Conservation (phyloP, 805 yeast genomes). For the Blastobotrys terrestris region DNA sequence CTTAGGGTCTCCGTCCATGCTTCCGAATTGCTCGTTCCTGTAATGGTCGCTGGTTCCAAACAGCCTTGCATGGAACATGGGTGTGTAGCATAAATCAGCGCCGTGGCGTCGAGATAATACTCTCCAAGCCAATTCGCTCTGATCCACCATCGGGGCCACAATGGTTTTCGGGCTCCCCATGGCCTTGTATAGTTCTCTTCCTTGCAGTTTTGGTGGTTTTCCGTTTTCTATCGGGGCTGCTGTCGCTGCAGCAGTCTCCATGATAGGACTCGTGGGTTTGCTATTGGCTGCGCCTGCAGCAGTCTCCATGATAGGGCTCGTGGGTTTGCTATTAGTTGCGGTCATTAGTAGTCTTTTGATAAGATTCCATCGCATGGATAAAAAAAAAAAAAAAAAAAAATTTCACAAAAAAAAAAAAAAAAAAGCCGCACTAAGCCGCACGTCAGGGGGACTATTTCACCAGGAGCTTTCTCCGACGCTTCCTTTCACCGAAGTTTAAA, state of each 20-base stretch:
- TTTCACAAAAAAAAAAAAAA: neutral
- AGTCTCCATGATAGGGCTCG: neutral
- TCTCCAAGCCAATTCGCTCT: slow-evolving; percentile 93
- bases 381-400: neutral
- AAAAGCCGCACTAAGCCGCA: neutral
- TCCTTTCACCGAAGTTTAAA: too few species aligned
- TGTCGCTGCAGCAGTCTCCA: neutral
- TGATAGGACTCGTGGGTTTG: neutral
- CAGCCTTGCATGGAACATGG: slow-evolving; percentile 91
- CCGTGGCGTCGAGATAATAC: slow-evolving; percentile 80
- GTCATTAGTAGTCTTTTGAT: neutral
- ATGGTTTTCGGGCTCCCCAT: slow-evolving; percentile 75
- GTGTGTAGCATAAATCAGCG: slow-evolving; percentile 90
- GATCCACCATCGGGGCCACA: slow-evolving; percentile 99
- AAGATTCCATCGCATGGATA: neutral
- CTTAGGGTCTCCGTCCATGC: slow-evolving; percentile 61
- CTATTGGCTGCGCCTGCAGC: neutral
- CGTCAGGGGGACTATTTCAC: too few species aligned
- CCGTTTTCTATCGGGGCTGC: too few species aligned
- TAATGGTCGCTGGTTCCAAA: slow-evolving; percentile 83
- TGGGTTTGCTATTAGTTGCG: neutral
- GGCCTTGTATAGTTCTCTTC: slow-evolving; percentile 62
- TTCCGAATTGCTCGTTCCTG: slow-evolving; percentile 59
- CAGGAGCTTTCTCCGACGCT: too few species aligned
- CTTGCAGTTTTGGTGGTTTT: slow-evolving; percentile 40